phyloP scores from a whole-genome alignment of 225 moss, liverwort and hornwort genomes.

The Rhytidiadelphus loreus region DNA sequence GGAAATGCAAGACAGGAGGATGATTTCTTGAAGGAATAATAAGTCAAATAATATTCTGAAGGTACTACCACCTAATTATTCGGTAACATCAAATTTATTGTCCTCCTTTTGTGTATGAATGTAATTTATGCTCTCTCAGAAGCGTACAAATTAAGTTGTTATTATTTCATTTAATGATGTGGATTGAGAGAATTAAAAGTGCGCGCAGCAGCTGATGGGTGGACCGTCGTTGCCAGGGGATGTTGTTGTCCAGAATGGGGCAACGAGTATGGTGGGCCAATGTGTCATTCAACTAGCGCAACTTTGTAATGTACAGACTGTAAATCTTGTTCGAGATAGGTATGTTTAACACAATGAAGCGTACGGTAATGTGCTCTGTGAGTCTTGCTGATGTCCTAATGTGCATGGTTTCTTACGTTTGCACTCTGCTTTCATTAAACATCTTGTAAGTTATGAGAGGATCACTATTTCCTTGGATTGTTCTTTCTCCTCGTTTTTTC shows the following conservation, averaged over 20 bases:
- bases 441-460: neutral
- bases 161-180: neutral
- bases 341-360: constrained; percentile 9
- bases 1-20: neutral
- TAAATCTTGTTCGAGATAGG: constrained; percentile 86
- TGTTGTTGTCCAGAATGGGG: constrained; percentile 85
- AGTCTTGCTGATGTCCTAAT: neutral
- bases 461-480: neutral
- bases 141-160: neutral
- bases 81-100: neutral
- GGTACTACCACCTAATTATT: neutral
- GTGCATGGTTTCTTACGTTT: neutral
- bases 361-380: neutral
- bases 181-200: constrained; percentile 11
- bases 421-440: neutral
- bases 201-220: constrained; percentile 34
- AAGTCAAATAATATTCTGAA: neutral
- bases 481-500: neutral
- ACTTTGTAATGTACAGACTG: constrained; percentile 43
- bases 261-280: constrained; percentile 92
- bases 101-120: neutral
- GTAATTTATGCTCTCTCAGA: neutral
- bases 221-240: constrained; percentile 64
- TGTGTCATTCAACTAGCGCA: constrained; percentile 82
- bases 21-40: neutral